These are phyloP conservation scores for Metschnikowia vanudenii DNA, from an alignment of 805 yeast species.

Conservation along the genomic window DNA sequence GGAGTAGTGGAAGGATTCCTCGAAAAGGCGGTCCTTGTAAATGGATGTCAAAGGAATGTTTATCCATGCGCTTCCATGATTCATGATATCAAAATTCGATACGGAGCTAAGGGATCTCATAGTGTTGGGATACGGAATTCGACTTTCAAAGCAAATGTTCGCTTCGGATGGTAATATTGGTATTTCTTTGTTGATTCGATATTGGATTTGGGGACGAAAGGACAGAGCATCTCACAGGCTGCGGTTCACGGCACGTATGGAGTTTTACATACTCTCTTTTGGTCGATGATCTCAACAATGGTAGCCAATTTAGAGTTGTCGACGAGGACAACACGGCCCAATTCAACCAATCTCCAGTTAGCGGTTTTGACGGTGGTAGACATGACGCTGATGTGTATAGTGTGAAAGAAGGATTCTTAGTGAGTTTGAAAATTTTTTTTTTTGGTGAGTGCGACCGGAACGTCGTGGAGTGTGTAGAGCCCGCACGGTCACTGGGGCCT, in stretches of 20 bases:
- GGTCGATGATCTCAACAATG: slow-evolving; percentile 98
- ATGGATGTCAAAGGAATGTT: no score
- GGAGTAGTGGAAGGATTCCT: no score
- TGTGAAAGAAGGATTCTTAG: slow-evolving; percentile 12
- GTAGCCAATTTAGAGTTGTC: slow-evolving; percentile 88
- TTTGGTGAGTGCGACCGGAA: slow-evolving; percentile 16
- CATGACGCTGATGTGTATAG: slow-evolving; percentile 19
- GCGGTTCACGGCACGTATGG: not conserved
- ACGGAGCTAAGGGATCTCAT: no score
- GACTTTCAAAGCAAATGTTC: no score
- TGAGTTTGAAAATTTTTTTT: slow-evolving; percentile 19
- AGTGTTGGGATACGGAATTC: no score
- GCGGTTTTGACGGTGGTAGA: slow-evolving; percentile 82
- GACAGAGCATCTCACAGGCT: not conserved
- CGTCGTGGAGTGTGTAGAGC: slow-evolving; percentile 15
- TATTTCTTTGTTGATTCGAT: no score
- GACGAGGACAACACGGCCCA: slow-evolving; percentile 97
- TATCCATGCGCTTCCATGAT: no score
- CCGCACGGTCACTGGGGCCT: not conserved
- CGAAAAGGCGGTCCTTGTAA: no score
- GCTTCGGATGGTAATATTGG: no score
- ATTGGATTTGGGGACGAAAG: no score
- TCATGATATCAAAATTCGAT: no score
- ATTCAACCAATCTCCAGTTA: slow-evolving; percentile 99
- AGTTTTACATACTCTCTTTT: slow-evolving; percentile 82